These are phyloP conservation scores for Tylopilus intermedius DNA, from an alignment of 768 basidiomycete genomes.

Conservation along the genomic window DNA sequence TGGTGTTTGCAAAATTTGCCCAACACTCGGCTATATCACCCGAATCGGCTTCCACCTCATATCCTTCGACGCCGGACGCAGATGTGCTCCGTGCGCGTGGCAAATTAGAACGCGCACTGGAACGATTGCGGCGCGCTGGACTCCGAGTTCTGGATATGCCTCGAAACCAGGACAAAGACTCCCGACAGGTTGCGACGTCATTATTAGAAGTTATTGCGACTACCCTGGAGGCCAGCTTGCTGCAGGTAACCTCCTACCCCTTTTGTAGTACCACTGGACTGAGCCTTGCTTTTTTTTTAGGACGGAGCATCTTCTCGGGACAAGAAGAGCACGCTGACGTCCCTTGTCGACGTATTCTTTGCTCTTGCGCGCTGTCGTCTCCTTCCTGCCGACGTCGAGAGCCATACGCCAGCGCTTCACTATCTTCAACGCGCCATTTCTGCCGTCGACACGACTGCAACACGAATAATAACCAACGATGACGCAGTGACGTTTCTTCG, in stretches of 20 bases:
- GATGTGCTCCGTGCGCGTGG: constrained; percentile 33
- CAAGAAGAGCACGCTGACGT: constrained; percentile 35
- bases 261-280: background rate
- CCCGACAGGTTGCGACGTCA: constrained; percentile 11
- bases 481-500: constrained; percentile 52
- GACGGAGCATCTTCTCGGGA: constrained; percentile 5
- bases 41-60: background rate
- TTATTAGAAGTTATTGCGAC: constrained; percentile 37
- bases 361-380: constrained; percentile 45
- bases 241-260: constrained; percentile 24
- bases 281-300: constrained; percentile 2
- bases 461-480: constrained; percentile 8
- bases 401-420: constrained; percentile 43
- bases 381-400: constrained; percentile 37
- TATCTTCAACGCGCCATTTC: constrained; percentile 42
- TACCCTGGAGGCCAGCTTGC: constrained; percentile 29
- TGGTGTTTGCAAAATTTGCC: background rate
- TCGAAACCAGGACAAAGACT: constrained; percentile 7
- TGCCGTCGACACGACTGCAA: constrained; percentile 15
- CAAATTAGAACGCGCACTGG: constrained; percentile 59
- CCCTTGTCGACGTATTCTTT: constrained; percentile 53
- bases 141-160: constrained; percentile 43
- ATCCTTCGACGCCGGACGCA: background rate
- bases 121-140: constrained; percentile 50
- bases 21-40: background rate